Percentiles rank a stretch among this genome's conserved stretches.
These are phyloP conservation scores for Cytospora paraplurivora DNA, from an alignment of 2,329 filamentous ascomycete genomes.

Conservation along the genomic window DNA sequence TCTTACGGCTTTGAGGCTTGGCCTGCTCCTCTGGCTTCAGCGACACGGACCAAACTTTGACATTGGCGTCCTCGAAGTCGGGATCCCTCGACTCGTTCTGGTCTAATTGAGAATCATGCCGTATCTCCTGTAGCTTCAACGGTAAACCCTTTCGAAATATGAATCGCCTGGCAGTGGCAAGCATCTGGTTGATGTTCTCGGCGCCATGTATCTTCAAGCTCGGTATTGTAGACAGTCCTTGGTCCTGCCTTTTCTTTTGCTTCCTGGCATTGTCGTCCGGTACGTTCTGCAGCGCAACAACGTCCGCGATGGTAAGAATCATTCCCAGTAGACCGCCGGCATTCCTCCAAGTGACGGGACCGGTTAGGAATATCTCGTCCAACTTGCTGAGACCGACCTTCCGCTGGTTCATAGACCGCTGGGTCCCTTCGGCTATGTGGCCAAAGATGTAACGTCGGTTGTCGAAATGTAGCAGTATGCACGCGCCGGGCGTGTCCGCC, in stretches of 20 bases:
- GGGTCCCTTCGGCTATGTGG: conserved; percentile 78
- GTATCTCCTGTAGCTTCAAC: conserved; percentile 70
- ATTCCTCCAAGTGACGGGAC: conserved; percentile 72
- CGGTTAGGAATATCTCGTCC: conserved; percentile 80
- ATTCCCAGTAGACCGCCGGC: conserved; percentile 83
- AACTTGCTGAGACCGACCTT: conserved; percentile 66
- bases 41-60: conserved; percentile 84
- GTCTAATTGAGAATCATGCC: conserved; percentile 43
- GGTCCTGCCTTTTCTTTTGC: conserved; percentile 45
- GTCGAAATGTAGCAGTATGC: conserved; percentile 77
- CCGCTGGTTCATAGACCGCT: conserved; percentile 72
- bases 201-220: conserved; percentile 73
- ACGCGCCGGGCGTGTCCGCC: conserved; percentile 81
- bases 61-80: conserved; percentile 73
- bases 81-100: conserved; percentile 59
- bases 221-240: conserved; percentile 39
- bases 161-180: conserved; percentile 83
- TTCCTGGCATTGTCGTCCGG: conserved; percentile 41
- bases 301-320: conserved; percentile 80
- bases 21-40: conserved; percentile 36
- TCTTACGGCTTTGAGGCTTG: conserved; percentile 39
- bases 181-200: conserved; percentile 74
- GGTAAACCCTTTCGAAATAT: conserved; percentile 83
- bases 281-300: conserved; percentile 47
- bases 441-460: conserved; percentile 85